Conservation (phyloP, 2,329 filamentous ascomycete species). For the Periconia sp. region DNA sequence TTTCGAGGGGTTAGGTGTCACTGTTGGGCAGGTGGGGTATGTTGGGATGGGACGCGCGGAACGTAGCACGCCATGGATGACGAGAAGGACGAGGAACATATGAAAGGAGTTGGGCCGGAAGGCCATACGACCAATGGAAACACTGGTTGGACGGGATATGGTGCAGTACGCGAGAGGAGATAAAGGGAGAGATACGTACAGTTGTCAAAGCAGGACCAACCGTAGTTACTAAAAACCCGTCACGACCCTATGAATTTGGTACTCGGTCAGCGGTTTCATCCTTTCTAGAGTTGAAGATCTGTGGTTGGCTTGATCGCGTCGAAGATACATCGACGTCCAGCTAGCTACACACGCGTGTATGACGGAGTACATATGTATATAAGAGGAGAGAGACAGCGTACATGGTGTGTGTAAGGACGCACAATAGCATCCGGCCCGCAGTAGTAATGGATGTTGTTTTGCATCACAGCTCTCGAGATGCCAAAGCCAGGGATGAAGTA, state of each 20-base stretch:
- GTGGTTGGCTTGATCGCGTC: conserved; percentile 2
- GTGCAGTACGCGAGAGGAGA: background rate
- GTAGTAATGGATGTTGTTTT: conserved; percentile 47
- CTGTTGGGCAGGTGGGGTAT: no score
- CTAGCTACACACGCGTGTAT: no score
- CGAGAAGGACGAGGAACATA: no score
- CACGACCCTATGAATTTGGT: conserved; percentile 38
- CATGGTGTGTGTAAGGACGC: conserved; percentile 46
- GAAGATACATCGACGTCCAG: no score
- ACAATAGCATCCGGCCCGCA: conserved; percentile 48
- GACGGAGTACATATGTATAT: no score
- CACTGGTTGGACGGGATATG: no score
- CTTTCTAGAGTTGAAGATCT: background rate
- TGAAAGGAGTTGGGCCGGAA: background rate
- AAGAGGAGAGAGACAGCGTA: conserved; percentile 16
- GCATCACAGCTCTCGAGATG: conserved; percentile 47
- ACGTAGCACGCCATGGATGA: no score
- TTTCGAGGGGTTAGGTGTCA: background rate
- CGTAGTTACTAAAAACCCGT: conserved; percentile 47
- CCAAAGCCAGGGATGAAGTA: conserved; percentile 48
- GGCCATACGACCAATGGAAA: background rate
- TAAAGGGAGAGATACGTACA: conserved; percentile 21
- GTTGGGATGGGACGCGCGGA: no score
- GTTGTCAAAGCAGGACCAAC: conserved; percentile 45
- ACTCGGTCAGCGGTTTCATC: background rate